Evolutionary conservation across 495 filamentous ascomycete species (phyloP), one percentile per base, ranked within the genome.

Genomic region (Aeminium ludgeri): DNA sequence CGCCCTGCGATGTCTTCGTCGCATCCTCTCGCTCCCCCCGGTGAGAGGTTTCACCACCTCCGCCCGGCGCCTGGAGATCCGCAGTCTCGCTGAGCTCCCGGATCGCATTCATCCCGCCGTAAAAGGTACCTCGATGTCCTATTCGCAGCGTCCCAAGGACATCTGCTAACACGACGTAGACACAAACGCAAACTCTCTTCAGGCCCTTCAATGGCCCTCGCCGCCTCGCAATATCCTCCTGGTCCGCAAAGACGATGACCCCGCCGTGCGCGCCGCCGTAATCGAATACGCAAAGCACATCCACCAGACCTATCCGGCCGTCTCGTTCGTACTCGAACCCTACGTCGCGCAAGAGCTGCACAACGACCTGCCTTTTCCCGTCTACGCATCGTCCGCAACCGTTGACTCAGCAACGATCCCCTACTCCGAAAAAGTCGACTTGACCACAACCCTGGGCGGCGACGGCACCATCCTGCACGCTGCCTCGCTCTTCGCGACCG

Each of bases 391-490:
- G 0, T 34, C 31, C 15, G 41, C 16, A 11, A 18, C 41, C 27
- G 19, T 31, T 10, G 23, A 32, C 2, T 46, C 35, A 10, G 36
- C 44, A 19, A 28, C 37, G 10, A 25, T 34, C 20, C n/a, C n/a
- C n/a, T 38, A 71, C 51, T 63, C 73, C 36, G 56, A 64, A n/a
- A 95, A 91, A 59, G 74, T 83, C 11, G 89, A 97, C 50, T 65
- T 95, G 19, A 77, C 80, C 1, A 72, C 82, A 29, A 96, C 91
- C 0, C 69, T 97, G 34, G 89, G 89, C 30, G 89, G 89, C 44
- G 89, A 97, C 60, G 89, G 89, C 32, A 97, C 89, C 6, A 94
- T 97, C 35, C 62, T 97, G 15, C 86, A 80, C 44, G 89, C 89
- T 10, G 78, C 85, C 2, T 91, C 83, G 16, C 69, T 97, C 11